These are phyloP conservation scores for Cubamyces lactineus DNA, from an alignment of 768 basidiomycete species.

Conservation along the genomic window DNA sequence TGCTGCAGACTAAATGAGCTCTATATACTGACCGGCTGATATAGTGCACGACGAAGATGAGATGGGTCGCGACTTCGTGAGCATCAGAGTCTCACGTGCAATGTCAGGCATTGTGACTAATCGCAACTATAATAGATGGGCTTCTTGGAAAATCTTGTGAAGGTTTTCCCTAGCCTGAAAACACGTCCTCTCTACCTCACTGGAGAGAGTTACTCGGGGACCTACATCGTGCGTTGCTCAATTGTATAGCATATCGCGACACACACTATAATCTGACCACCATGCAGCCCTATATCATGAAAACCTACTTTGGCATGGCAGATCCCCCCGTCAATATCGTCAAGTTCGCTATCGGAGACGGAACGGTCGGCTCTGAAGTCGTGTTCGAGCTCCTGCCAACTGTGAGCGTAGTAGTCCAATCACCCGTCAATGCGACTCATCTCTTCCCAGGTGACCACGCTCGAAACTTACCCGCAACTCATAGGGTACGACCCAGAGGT, in stretches of 20 bases:
- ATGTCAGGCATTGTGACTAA: background rate
- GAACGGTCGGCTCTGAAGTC: conserved; percentile 53
- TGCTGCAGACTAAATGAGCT: background rate
- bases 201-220: conserved; percentile 78
- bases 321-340: conserved; percentile 70
- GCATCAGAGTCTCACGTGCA: conserved; percentile 22
- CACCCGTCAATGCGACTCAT: background rate
- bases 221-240: conserved; percentile 57
- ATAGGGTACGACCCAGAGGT: conserved; percentile 72
- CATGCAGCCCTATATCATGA: conserved; percentile 71
- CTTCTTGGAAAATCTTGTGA: conserved; percentile 70
- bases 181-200: conserved; percentile 68
- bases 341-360: conserved; percentile 75
- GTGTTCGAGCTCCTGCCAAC: conserved; percentile 59
- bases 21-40: no score
- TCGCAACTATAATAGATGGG: conserved; percentile 52
- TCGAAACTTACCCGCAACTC: conserved; percentile 77
- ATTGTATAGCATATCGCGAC: background rate
- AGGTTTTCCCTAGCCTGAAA: conserved; percentile 71
- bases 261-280: background rate
- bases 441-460: conserved; percentile 48
- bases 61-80: conserved; percentile 56
- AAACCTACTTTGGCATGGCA: conserved; percentile 64
- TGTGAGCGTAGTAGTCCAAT: conserved; percentile 41
- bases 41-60: conserved; percentile 57